Conservation (phyloP, 768 basidiomycete species). For the Tylopilus plumbeoviolaceoides region DNA sequence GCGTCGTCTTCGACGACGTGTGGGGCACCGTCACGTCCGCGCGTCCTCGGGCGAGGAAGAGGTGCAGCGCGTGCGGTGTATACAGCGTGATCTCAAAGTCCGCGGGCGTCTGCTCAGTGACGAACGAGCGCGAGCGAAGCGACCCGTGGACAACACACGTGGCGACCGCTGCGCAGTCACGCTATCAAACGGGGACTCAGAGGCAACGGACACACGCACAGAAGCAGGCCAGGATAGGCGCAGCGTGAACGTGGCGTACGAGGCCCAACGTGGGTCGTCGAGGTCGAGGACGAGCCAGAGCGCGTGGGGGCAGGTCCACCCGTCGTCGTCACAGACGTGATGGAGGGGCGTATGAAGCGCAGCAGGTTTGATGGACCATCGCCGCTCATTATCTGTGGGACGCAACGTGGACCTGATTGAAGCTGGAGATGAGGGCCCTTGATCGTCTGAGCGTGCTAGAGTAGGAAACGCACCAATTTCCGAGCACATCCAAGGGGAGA, state of each 20-base stretch:
- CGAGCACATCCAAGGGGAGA: constrained; percentile 18
- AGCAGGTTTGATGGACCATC: constrained; percentile 41
- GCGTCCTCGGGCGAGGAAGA: constrained; percentile 17
- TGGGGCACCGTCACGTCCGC: too few species aligned
- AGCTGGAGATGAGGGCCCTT: neutral
- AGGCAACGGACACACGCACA: constrained; percentile 32
- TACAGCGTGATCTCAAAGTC: constrained; percentile 40
- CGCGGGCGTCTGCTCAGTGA: constrained; percentile 36
- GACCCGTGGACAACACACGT: neutral
- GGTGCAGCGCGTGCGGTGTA: constrained; percentile 34
- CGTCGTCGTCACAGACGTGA: constrained; percentile 33
- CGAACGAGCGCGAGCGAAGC: neutral
- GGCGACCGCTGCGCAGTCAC: neutral
- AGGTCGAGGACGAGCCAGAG: constrained; percentile 48
- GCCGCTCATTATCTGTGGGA: constrained; percentile 30
- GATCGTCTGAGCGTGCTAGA: constrained; percentile 15
- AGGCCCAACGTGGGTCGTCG: constrained; percentile 37
- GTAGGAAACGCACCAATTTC: constrained; percentile 27
- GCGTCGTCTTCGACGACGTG: constrained; percentile 21
- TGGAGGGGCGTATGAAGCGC: constrained; percentile 35
- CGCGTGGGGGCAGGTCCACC: constrained; percentile 37
- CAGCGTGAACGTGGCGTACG: constrained; percentile 45
- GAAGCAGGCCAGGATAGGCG: constrained; percentile 55
- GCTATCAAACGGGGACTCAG: neutral
- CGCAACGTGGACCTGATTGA: constrained; percentile 39